Conservation (phyloP, 768 basidiomycete species). For the Crassisporium funariophilum region DNA sequence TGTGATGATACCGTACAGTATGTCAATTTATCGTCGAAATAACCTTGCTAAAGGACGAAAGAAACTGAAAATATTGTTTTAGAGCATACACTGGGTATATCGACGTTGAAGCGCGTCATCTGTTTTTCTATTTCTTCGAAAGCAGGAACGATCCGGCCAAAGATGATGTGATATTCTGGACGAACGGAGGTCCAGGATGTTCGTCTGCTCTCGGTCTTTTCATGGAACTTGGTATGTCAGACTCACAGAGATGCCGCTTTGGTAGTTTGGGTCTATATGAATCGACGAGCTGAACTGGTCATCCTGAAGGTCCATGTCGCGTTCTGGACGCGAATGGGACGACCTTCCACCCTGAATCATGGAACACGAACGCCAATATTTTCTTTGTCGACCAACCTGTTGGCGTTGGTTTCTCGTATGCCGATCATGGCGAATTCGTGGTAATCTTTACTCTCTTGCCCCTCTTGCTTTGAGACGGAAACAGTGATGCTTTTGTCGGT, state of each 20-base stretch:
- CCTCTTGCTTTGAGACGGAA: neutral
- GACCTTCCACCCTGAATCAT: conserved; percentile 58
- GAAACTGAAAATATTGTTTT: neutral
- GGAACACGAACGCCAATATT: conserved; percentile 69
- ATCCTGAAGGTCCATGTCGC: conserved; percentile 62
- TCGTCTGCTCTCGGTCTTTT: conserved; percentile 60
- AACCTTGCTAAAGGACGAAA: neutral
- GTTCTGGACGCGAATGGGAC: conserved; percentile 53
- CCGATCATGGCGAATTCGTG: conserved; percentile 62
- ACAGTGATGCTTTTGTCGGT: neutral
- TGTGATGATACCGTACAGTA: conserved; percentile 63
- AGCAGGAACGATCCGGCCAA: conserved; percentile 58
- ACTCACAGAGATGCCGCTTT: neutral
- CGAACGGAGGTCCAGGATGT: conserved; percentile 51
- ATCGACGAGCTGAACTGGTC: conserved; percentile 9
- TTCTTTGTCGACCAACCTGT: conserved; percentile 67
- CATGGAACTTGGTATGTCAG: conserved; percentile 67
- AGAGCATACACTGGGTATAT: conserved; percentile 69
- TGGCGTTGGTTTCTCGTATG: conserved; percentile 64
- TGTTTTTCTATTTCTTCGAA: conserved; percentile 82
- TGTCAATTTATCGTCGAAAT: conserved; percentile 9
- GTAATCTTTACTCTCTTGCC: conserved; percentile 32
- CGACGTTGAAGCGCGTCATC: conserved; percentile 59
- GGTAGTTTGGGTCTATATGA: too few relatives aligned
- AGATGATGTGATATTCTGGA: conserved; percentile 64